Conservation (phyloP, 192 early-diverging fungal species). For the Gaertneriomyces semiglobifer region DNA sequence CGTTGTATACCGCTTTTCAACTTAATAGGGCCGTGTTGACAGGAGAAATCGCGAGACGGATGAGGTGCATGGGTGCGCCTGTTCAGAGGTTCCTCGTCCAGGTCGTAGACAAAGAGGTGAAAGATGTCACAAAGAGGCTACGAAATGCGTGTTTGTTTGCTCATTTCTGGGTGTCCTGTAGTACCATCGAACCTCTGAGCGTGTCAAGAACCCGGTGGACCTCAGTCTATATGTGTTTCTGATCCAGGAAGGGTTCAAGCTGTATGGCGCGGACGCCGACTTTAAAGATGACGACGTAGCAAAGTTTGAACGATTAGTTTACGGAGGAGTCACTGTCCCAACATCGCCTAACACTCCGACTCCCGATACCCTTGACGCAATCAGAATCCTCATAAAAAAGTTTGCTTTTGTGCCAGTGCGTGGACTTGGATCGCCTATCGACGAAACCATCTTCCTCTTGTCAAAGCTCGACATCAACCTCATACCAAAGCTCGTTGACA, state of each 20-base stretch:
- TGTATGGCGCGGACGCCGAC: conserved; percentile 32
- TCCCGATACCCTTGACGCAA: conserved; percentile 14
- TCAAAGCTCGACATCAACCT: conserved; percentile 39
- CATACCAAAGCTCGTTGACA: conserved; percentile 27
- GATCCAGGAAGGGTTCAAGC: conserved; percentile 31
- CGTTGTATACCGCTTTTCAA: conserved; percentile 36
- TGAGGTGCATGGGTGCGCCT: conserved; percentile 26
- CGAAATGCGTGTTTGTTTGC: background rate
- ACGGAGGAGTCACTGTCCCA: conserved; percentile 8
- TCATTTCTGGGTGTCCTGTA: background rate
- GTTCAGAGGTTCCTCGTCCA: conserved; percentile 43
- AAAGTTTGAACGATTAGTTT: conserved; percentile 38
- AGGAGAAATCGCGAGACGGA: conserved; percentile 26
- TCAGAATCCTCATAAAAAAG: conserved; percentile 24
- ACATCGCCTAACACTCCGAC: background rate
- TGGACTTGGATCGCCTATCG: conserved; percentile 37
- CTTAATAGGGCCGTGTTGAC: conserved; percentile 30
- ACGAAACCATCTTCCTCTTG: conserved; percentile 43
- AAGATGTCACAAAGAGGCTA: background rate
- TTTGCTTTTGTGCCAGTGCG: conserved; percentile 40
- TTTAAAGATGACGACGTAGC: conserved; percentile 48
- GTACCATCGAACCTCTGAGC: conserved; percentile 37
- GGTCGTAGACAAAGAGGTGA: conserved; percentile 40
- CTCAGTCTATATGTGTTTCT: conserved; percentile 36
- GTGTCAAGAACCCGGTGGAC: conserved; percentile 20